phyloP scores from a whole-genome alignment of 2,329 filamentous ascomycete genomes.

The Chaetoscypha palmicola region DNA sequence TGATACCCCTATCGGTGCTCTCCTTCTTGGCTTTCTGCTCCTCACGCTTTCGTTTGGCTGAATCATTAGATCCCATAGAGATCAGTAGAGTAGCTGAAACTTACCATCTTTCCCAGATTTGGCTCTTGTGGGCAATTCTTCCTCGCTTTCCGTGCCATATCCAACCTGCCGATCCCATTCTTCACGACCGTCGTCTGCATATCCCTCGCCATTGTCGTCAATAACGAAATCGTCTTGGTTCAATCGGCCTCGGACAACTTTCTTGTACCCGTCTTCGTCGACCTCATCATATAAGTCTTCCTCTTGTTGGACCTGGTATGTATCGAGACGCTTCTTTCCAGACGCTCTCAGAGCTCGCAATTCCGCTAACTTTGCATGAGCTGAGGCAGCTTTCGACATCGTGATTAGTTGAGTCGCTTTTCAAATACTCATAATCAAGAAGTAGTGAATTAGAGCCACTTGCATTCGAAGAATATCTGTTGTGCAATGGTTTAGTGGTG shows the following conservation, averaged over 20 bases:
- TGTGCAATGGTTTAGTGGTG: constrained; percentile 3
- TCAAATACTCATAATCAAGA: constrained; percentile 14
- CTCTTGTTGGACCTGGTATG: constrained; percentile 80
- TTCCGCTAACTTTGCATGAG: constrained; percentile 57
- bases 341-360: constrained; percentile 76
- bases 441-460: neutral
- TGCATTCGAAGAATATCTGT: neutral
- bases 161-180: constrained; percentile 68
- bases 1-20: constrained; percentile 85
- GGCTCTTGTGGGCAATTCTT: constrained; percentile 46
- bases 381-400: constrained; percentile 30
- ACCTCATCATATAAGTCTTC: constrained; percentile 89
- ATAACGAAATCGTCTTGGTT: constrained; percentile 97
- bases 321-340: constrained; percentile 84
- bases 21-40: constrained; percentile 80
- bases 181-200: constrained; percentile 91
- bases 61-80: too few relatives aligned
- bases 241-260: constrained; percentile 79
- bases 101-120: constrained; percentile 40
- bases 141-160: constrained; percentile 71
- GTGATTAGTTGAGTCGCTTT: constrained; percentile 10
- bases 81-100: too few relatives aligned
- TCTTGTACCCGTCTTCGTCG: constrained; percentile 95
- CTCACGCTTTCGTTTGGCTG: constrained; percentile 80
- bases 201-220: constrained; percentile 95